These are phyloP conservation scores for Lactifluus subvellereus DNA, from an alignment of 768 basidiomycete genomes.

Conservation along the genomic window DNA sequence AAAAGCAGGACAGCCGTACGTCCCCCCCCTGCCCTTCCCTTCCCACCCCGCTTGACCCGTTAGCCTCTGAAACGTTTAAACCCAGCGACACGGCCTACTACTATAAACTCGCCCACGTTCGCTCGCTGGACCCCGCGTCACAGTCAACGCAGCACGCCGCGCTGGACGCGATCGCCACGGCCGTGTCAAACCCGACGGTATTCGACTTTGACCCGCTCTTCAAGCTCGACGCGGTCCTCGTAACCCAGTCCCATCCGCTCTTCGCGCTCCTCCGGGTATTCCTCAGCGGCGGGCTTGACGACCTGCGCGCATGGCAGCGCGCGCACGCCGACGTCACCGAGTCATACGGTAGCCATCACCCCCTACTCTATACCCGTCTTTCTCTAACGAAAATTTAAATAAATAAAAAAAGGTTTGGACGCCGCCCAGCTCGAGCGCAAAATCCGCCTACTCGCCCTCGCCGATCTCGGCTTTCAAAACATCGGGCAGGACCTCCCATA, in stretches of 20 bases:
- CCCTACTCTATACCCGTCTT: neutral
- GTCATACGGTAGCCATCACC: conserved; percentile 43
- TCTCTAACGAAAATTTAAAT: neutral
- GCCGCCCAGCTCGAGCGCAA: conserved; percentile 61
- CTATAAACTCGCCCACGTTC: conserved; percentile 56
- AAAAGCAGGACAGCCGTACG: conserved; percentile 57
- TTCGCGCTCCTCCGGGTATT: conserved; percentile 75
- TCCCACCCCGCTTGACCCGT: neutral
- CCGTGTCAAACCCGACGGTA: conserved; percentile 56
- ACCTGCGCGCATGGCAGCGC: conserved; percentile 57
- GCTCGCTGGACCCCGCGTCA: conserved; percentile 52
- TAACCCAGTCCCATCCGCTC: conserved; percentile 60
- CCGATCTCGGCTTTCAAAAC: conserved; percentile 71
- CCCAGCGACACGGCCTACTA: conserved; percentile 56
- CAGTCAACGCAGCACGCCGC: conserved; percentile 49
- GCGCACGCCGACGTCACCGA: conserved; percentile 45
- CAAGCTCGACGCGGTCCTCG: conserved; percentile 65
- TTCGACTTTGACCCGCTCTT: conserved; percentile 82
- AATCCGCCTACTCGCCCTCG: conserved; percentile 70
- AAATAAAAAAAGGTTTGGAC: conserved; percentile 54
- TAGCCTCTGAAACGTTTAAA: neutral
- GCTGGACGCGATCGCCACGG: conserved; percentile 53
- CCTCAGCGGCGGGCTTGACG: conserved; percentile 54
- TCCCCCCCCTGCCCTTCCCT: conserved; percentile 21
- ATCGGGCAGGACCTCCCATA: conserved; percentile 72